A percentile compares a stretch with the other conserved stretches of the same genome.
Evolutionary conservation across 805 yeast genomes (phyloP).

Genomic region (Kazachstania psychrophila): DNA sequence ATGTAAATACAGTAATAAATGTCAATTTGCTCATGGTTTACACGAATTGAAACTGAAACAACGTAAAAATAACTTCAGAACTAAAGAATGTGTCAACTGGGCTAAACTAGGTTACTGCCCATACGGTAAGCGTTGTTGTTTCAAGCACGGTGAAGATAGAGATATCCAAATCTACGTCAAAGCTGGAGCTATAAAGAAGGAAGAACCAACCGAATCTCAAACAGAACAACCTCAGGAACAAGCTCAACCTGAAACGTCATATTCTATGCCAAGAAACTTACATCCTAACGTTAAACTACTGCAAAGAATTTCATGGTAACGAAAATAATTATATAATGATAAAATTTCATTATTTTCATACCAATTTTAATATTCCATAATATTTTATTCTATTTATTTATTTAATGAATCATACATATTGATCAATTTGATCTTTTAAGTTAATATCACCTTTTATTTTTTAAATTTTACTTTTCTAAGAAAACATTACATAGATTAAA

Average conservation of each 20-base stretch:
- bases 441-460: too few species aligned
- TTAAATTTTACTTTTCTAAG: too few species aligned
- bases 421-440: background rate
- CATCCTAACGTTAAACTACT: constrained; percentile 26
- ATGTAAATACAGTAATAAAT: constrained; percentile 85
- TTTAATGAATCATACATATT: background rate
- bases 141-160: constrained; percentile 57
- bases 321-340: background rate
- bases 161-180: constrained; percentile 25
- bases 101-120: constrained; percentile 70
- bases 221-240: background rate
- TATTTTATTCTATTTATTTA: too few species aligned
- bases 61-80: constrained; percentile 70
- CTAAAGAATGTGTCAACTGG: constrained; percentile 90
- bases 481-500: too few species aligned
- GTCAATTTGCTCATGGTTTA: constrained; percentile 91
- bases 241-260: too few species aligned
- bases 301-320: constrained; percentile 27
- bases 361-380: background rate
- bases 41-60: constrained; percentile 64
- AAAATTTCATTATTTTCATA: too few species aligned
- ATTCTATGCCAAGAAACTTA: constrained; percentile 14
- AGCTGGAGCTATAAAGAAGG: constrained; percentile 14
- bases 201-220: background rate
- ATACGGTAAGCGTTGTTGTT: constrained; percentile 86